Conservation (phyloP, 2,329 filamentous ascomycete genomes). For the Sclerotinia glacialis region DNA sequence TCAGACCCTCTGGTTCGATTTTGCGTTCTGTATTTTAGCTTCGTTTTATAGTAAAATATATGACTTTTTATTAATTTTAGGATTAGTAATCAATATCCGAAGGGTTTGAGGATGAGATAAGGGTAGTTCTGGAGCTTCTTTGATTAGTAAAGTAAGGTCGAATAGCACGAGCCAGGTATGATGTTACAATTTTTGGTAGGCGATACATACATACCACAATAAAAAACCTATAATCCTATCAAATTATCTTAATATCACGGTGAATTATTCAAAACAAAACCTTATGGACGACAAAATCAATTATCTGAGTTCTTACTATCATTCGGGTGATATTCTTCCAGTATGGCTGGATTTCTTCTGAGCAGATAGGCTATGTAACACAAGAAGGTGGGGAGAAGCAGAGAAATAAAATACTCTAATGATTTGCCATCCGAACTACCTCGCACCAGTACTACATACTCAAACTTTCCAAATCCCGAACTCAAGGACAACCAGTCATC, state of each 20-base stretch:
- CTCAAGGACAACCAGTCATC: not conserved
- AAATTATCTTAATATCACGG: not conserved
- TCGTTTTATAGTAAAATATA: no score
- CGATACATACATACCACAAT: slow-evolving; percentile 6
- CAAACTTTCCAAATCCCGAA: not conserved
- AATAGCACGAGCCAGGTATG: not conserved
- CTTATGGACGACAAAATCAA: not conserved
- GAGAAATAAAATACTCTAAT: not conserved
- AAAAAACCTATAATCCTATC: not conserved
- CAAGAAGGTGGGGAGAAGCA: not conserved
- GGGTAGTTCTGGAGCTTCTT: no score
- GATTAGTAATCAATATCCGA: no score
- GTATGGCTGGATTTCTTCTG: not conserved
- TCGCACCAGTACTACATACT: not conserved
- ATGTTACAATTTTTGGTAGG: not conserved
- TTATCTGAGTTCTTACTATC: not conserved
- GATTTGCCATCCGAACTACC: not conserved
- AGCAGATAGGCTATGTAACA: not conserved
- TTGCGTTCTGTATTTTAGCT: no score
- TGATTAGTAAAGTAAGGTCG: not conserved
- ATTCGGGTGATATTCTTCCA: not conserved
- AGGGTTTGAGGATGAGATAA: no score
- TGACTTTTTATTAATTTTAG: no score
- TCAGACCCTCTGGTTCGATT: no score
- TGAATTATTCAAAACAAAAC: not conserved